Base-by-base conservation (phyloP, 164 flowering plant genomes). In the Nelumbo lutea region DNA sequence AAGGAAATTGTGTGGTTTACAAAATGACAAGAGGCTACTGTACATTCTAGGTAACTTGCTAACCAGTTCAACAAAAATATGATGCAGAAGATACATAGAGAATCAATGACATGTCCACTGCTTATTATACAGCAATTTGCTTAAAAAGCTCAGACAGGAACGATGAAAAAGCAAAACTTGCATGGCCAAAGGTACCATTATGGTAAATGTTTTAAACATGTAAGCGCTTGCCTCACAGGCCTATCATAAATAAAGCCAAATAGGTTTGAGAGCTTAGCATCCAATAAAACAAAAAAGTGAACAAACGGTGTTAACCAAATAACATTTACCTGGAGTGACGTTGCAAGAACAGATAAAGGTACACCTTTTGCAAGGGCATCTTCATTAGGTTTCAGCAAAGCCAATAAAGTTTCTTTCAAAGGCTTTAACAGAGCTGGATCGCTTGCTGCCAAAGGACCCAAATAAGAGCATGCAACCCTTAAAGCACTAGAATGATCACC, bases 371-470 rank as follows among this genome's bases (percentile, higher is more conserved):
- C 79, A 70, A 82, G 71, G 41, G 83, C 80, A 75, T 80, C 90
- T 73, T 84, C 89, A 66, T 80, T 79, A 46, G 98, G 89, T 70
- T 68, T 80, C 59, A 96, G 90, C 71, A 93, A 79, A 68, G 89
- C 79, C 80, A 91, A 69, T 78, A 96, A 78, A 65, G 99, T 96
- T 81, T 91, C 98, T 76, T 96, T 96, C 81, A 96, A 79, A 62
- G 95, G 89, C 77, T 87, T 93, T 80, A 96, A 78, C 72, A 96
- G 74, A 75, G 83, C 62, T 59, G 86, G 87, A 80, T 91, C 82
- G 57, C 68, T 86, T 45, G 95, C 80, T 50, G 98, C 98, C 77
- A 88, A 81, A 62, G 97, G 98, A 68, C 99, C 98, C 68, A 96
- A 86, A 72, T 88, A 81, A 60, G 93, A 74, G 72, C 79, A 77